phyloP scores from a whole-genome alignment of 805 yeast species.

The Diddensiella santjacobensis region DNA sequence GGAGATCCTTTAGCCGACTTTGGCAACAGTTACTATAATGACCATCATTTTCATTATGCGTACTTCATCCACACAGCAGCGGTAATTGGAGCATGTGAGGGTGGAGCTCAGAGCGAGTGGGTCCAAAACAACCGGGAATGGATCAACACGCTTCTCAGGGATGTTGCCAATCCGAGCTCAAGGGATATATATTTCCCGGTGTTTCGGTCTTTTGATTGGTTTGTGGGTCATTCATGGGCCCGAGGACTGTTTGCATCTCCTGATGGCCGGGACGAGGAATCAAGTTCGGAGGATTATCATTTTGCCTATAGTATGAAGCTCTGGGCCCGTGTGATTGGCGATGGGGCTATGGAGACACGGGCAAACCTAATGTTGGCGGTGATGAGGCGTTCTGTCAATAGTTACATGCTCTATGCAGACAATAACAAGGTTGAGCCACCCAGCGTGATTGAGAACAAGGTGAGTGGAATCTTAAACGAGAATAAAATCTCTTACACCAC shows the following conservation, averaged over 20 bases:
- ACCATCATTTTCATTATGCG: conserved; percentile 86
- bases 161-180: conserved; percentile 57
- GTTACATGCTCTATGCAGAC: conserved; percentile 49
- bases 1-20: conserved; percentile 56
- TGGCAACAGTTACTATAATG: conserved; percentile 76
- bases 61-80: conserved; percentile 83
- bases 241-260: conserved; percentile 58
- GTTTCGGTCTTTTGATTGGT: conserved; percentile 67
- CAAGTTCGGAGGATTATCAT: conserved; percentile 67
- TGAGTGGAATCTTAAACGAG: conserved; percentile 66
- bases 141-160: conserved; percentile 61
- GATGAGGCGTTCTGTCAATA: conserved; percentile 50
- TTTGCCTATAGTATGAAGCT: conserved; percentile 64
- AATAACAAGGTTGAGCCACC: conserved; percentile 36
- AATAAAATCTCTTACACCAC: conserved; percentile 72
- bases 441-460: conserved; percentile 52
- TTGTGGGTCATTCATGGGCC: conserved; percentile 72
- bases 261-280: conserved; percentile 71
- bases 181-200: conserved; percentile 57
- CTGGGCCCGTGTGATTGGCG: conserved; percentile 61
- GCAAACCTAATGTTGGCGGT: conserved; percentile 58
- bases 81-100: conserved; percentile 63
- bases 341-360: conserved; percentile 48
- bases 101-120: conserved; percentile 42
- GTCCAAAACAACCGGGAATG: conserved; percentile 45